Evolutionary conservation across 495 filamentous ascomycete genomes (phyloP).

Genomic region (Aspergillus diversus): DNA sequence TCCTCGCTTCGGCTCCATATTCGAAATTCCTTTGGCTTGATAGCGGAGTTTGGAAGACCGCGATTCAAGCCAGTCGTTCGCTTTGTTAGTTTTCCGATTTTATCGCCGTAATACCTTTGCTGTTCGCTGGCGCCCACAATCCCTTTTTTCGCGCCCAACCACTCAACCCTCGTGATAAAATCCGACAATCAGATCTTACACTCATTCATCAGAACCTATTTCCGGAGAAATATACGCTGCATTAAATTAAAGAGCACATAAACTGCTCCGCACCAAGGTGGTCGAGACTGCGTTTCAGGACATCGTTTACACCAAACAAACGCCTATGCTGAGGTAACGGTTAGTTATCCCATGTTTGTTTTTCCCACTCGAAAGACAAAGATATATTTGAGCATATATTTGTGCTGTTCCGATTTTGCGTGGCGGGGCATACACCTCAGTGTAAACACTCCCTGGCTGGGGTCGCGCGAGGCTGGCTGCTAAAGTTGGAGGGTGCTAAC

Average conservation of each 20-base stretch:
- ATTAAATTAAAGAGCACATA: background rate
- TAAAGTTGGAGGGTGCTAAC: slow-evolving; percentile 2
- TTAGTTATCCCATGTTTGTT: background rate
- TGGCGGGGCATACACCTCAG: too few relatives aligned
- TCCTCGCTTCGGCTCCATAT: slow-evolving; percentile 17
- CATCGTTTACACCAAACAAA: background rate
- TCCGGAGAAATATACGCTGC: too few relatives aligned
- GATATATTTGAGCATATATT: too few relatives aligned
- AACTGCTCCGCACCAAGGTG: background rate
- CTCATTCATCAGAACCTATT: background rate
- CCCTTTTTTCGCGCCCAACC: slow-evolving; percentile 6
- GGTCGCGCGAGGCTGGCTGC: too few relatives aligned
- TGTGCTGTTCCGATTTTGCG: too few relatives aligned
- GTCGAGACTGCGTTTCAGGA: background rate
- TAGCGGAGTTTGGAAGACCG: slow-evolving; percentile 2
- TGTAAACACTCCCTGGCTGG: too few relatives aligned
- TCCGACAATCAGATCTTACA: background rate
- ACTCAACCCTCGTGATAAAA: background rate
- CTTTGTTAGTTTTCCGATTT: slow-evolving; percentile 14
- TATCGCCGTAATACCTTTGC: slow-evolving; percentile 4
- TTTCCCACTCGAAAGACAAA: background rate
- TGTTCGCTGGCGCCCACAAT: slow-evolving; percentile 14
- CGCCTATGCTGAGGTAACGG: slow-evolving; percentile 11
- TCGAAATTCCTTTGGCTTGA: slow-evolving; percentile 11
- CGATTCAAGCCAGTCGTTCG: slow-evolving; percentile 18